Evolutionary conservation across 2,329 filamentous ascomycete species (phyloP).

Genomic region (Diaporthe capsici): DNA sequence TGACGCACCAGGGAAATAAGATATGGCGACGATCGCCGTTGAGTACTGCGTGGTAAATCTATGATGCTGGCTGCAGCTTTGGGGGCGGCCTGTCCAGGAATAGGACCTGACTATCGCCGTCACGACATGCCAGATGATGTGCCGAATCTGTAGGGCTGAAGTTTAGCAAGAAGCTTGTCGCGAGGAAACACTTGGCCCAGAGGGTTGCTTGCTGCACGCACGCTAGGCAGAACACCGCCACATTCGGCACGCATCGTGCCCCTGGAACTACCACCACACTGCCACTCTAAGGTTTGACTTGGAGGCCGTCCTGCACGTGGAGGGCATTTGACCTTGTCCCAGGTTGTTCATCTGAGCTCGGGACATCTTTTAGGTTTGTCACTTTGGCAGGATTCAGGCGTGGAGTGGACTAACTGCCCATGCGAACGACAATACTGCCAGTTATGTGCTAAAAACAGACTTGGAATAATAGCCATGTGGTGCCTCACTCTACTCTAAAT

Average conservation of each 20-base stretch:
- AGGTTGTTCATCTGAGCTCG: not conserved
- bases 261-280: slow-evolving; percentile 20
- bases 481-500: slow-evolving; percentile 21
- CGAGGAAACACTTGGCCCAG: slow-evolving; percentile 23
- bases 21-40: not conserved
- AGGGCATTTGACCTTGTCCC: slow-evolving; percentile 14
- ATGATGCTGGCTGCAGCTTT: not conserved
- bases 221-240: slow-evolving; percentile 42
- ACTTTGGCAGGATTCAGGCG: not conserved
- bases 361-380: not conserved
- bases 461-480: not conserved
- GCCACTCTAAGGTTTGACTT: not conserved
- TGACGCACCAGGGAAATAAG: slow-evolving; percentile 3
- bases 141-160: slow-evolving; percentile 41
- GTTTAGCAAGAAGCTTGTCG: slow-evolving; percentile 31
- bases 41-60: not conserved
- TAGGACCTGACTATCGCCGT: too few relatives aligned
- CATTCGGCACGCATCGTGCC: slow-evolving; percentile 37
- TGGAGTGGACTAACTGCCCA: not conserved
- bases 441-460: not conserved
- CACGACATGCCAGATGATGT: not conserved
- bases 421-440: not conserved
- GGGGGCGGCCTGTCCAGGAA: not conserved
- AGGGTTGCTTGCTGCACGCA: not conserved
- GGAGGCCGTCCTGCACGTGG: slow-evolving; percentile 27